Conservation (phyloP, 805 yeast species). For the Lipomyces mesembrius region DNA sequence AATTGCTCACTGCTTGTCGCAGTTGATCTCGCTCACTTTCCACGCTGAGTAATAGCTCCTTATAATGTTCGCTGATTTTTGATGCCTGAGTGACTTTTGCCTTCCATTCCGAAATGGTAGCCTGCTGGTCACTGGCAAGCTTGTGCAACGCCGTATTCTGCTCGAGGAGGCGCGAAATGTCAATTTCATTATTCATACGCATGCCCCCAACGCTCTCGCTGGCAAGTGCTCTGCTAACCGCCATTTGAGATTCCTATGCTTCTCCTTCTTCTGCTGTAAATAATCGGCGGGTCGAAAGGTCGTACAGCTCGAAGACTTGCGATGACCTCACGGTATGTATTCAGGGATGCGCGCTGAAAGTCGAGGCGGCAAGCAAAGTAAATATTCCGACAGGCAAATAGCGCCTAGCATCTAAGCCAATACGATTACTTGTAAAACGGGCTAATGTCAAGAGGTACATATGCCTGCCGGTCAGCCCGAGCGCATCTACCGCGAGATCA, state of each 20-base stretch:
- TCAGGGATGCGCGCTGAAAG: not conserved
- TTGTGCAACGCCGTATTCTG: not conserved
- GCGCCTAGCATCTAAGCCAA: not conserved
- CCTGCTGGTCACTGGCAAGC: constrained; percentile 3
- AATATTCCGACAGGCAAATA: not conserved
- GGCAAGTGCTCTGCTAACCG: not conserved
- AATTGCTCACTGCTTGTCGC: constrained; percentile 6
- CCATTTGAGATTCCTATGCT: not conserved
- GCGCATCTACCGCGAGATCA: not conserved
- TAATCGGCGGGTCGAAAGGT: not conserved
- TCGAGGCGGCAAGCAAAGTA: not conserved
- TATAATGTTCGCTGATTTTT: not conserved
- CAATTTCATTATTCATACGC: not conserved
- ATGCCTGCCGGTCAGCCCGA: not conserved
- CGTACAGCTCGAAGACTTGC: not conserved
- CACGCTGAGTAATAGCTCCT: not conserved
- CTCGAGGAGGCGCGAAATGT: not conserved
- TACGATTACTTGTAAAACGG: not conserved
- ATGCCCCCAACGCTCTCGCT: not conserved
- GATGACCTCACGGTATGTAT: not conserved
- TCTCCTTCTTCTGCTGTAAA: not conserved
- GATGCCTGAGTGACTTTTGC: not conserved
- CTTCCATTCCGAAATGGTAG: constrained; percentile 2
- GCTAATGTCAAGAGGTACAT: not conserved
- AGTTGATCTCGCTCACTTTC: constrained; percentile 22